Conservation (phyloP, 495 filamentous ascomycete genomes). For the Lichina pygmaea region DNA sequence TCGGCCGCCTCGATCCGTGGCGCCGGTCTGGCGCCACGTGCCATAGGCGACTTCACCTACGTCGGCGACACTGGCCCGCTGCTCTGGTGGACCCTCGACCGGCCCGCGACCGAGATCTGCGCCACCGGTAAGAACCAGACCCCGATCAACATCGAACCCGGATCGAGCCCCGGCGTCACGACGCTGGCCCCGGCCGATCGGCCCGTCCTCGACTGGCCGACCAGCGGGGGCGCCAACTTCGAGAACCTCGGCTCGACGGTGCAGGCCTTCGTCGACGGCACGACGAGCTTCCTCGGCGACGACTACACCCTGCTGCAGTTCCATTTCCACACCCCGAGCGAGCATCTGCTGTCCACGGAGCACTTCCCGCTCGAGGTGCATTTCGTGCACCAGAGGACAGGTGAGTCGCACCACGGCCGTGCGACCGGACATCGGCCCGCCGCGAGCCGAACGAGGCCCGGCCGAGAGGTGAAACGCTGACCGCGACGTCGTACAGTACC, state of each 20-base stretch:
- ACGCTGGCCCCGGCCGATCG: conserved; percentile 16
- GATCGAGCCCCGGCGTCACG: conserved; percentile 8
- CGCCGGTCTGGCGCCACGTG: too few relatives aligned
- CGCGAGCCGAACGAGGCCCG: too few relatives aligned
- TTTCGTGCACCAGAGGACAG: conserved; percentile 28
- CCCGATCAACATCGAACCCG: conserved; percentile 26
- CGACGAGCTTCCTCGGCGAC: conserved; percentile 14
- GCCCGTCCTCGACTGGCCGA: conserved; percentile 8
- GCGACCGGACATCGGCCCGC: too few relatives aligned
- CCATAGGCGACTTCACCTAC: conserved; percentile 18
- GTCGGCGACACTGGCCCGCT: conserved; percentile 23
- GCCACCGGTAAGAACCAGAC: conserved; percentile 29
- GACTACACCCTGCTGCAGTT: conserved; percentile 31
- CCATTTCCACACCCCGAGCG: conserved; percentile 44
- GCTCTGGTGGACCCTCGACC: conserved; percentile 27
- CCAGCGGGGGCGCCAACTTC: conserved; percentile 19
- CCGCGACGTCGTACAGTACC: too few relatives aligned
- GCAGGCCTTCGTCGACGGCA: conserved; percentile 22
- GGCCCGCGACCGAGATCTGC: conserved; percentile 20
- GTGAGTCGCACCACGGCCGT: conserved; percentile 9
- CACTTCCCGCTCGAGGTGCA: conserved; percentile 35
- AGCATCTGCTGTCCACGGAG: conserved; percentile 30
- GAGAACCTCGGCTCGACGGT: conserved; percentile 33
- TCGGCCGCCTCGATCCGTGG: too few relatives aligned
- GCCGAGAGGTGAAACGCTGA: too few relatives aligned